A percentile compares a stretch with the other conserved stretches of the same genome.
These are phyloP conservation scores for Euphorbia corollata DNA, from an alignment of 441 rosid species.

Conservation along the genomic window DNA sequence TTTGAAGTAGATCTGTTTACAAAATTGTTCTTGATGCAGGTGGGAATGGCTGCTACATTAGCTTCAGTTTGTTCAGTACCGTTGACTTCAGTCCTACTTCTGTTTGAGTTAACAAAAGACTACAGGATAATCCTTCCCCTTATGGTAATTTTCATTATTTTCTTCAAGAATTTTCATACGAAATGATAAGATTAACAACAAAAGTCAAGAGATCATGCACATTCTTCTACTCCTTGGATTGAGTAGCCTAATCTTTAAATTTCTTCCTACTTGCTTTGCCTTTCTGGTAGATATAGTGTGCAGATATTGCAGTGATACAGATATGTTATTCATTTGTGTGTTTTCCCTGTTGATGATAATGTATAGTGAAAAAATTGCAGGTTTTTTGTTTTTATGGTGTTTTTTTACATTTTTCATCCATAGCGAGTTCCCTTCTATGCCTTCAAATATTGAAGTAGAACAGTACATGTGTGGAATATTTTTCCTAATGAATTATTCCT, in stretches of 20 bases:
- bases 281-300: not conserved
- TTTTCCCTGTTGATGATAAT: not conserved
- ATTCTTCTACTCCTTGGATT: conserved; percentile 13
- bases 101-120: conserved; percentile 91
- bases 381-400: not conserved
- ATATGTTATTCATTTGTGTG: not conserved
- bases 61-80: conserved; percentile 99
- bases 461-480: not conserved
- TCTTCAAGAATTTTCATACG: not conserved
- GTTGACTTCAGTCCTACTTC: conserved; percentile 78
- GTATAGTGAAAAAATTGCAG: not conserved
- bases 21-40: conserved; percentile 40
- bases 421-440: not conserved
- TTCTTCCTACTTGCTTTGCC: not conserved
- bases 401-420: conserved; percentile 8
- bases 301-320: not conserved
- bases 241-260: not conserved
- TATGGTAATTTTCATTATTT: conserved; percentile 52
- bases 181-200: not conserved
- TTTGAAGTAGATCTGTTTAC: conserved; percentile 17
- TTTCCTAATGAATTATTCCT: not conserved
- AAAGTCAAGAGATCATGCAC: not conserved
- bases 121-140: conserved; percentile 95
- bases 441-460: not conserved
- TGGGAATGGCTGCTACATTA: conserved; percentile 97